Percentiles rank a stretch among this genome's conserved stretches.
Conservation (phyloP, 805 yeast genomes). For the Nakazawaea holstii region DNA sequence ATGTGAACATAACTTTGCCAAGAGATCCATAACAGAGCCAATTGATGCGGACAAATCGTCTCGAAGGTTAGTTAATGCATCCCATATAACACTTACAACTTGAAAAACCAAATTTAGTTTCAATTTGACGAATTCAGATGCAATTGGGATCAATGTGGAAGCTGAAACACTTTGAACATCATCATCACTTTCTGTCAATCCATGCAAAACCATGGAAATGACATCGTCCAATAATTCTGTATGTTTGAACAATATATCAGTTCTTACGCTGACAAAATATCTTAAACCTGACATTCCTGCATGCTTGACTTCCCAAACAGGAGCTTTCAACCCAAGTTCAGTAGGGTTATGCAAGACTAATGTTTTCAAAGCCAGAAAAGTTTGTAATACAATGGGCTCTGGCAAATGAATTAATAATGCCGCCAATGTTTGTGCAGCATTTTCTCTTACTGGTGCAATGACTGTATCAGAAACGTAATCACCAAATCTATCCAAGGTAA, state of each 20-base stretch:
- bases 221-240: conserved; percentile 62
- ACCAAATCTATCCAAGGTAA: conserved; percentile 92
- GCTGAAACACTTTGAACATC: conserved; percentile 98
- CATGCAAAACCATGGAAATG: conserved; percentile 80
- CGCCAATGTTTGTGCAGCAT: conserved; percentile 91
- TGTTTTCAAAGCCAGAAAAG: conserved; percentile 60
- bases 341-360: conserved; percentile 60
- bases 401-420: conserved; percentile 77
- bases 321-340: conserved; percentile 37
- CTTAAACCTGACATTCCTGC: conserved; percentile 95
- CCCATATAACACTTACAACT: conserved; percentile 77
- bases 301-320: conserved; percentile 96
- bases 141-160: conserved; percentile 84
- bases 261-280: conserved; percentile 85
- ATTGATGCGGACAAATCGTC: conserved; percentile 94
- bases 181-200: conserved; percentile 73
- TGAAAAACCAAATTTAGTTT: conserved; percentile 45
- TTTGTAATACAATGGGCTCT: conserved; percentile 48
- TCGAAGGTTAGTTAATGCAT: conserved; percentile 71
- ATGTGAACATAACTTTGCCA: conserved; percentile 83
- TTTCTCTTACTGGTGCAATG: conserved; percentile 96
- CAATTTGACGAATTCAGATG: conserved; percentile 74
- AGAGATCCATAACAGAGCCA: conserved; percentile 91
- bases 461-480: conserved; percentile 97
- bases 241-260: conserved; percentile 62